Evolutionary conservation across 164 flowering plant genomes (phyloP), one percentile per base, ranked within the genome.

Genomic region (Kalanchoe fedtschenkoi): DNA sequence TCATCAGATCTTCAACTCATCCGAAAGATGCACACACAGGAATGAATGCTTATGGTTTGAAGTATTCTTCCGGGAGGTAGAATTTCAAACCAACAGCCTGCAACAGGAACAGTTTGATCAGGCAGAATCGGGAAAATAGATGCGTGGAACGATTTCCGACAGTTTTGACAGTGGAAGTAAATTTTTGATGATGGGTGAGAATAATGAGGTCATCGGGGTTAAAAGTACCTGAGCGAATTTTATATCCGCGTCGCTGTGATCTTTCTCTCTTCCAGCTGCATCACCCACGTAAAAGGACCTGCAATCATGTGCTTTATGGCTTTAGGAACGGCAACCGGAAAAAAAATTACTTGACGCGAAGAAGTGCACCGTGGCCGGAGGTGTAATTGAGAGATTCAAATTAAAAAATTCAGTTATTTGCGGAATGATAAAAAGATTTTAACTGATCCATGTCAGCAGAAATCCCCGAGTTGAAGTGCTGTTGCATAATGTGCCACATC

Each of bases 201-300:
- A 24, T 26, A n/a, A n/a, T 11, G 26, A 5, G 2, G 17, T 9
- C 56, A 10, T 26, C 42, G n/a, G n/a, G 41, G 5, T 58, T 15
- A 58, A 9, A 19, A 19, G 16, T 22, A 58, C 61, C 61, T 62
- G 35, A 26, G 96, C 95, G 75, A 93, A 88, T 71, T 76, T 79
- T 17, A 80, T 77, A 73, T 93, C 97, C 64, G 98, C 96, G 75
- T 89, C 87, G 74, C 96, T 89, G 57, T 93, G 96, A 72, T 90
- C 97, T 56, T 69, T 56, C 7, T n/a, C 26, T 75, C 98, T 85
- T 55, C 96, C 98, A 41, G 97, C 98, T 22, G 98, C 96, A 77
- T 93, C 97, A 28, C 98, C 97, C 68, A 93, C 97, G 76, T 89
- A 92, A 73, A 92, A 92, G 68, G 96, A 92, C 70, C 96, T 91